These are phyloP conservation scores for Lactifluus pinguis DNA, from an alignment of 768 basidiomycete genomes.

Conservation along the genomic window DNA sequence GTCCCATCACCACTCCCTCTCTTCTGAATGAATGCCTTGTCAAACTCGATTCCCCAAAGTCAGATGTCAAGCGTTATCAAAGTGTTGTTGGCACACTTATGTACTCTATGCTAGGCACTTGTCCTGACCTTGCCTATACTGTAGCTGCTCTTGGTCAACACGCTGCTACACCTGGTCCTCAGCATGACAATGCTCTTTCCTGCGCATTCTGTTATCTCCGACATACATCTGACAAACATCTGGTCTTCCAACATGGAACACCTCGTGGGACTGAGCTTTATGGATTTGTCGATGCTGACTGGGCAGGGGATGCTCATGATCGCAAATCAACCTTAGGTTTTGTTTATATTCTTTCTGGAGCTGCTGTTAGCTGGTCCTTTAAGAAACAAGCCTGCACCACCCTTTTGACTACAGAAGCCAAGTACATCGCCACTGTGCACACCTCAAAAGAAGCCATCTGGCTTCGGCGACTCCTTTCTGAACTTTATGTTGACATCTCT, in stretches of 20 bases:
- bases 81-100: too few relatives aligned
- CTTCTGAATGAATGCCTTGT: too few relatives aligned
- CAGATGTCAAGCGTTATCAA: slow-evolving; percentile 19
- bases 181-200: slow-evolving; percentile 28
- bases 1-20: too few relatives aligned
- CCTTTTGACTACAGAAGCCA: background rate
- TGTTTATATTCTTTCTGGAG: too few relatives aligned
- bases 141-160: slow-evolving; percentile 28
- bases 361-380: too few relatives aligned
- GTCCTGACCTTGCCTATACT: slow-evolving; percentile 33
- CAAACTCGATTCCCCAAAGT: slow-evolving; percentile 19
- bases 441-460: too few relatives aligned
- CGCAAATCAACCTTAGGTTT: too few relatives aligned
- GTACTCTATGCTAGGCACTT: slow-evolving; percentile 17
- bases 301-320: too few relatives aligned
- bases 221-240: slow-evolving; percentile 22
- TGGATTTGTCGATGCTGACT: background rate
- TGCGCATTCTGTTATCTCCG: slow-evolving; percentile 28
- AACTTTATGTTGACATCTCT: too few relatives aligned
- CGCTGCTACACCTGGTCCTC: slow-evolving; percentile 22
- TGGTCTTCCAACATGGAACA: slow-evolving; percentile 17
- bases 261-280: background rate
- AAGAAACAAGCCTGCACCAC: background rate
- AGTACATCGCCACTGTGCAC: too few relatives aligned
- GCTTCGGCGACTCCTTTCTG: background rate